Conservation (phyloP, 106 monocot species). For the Dactylorhiza incarnata region DNA sequence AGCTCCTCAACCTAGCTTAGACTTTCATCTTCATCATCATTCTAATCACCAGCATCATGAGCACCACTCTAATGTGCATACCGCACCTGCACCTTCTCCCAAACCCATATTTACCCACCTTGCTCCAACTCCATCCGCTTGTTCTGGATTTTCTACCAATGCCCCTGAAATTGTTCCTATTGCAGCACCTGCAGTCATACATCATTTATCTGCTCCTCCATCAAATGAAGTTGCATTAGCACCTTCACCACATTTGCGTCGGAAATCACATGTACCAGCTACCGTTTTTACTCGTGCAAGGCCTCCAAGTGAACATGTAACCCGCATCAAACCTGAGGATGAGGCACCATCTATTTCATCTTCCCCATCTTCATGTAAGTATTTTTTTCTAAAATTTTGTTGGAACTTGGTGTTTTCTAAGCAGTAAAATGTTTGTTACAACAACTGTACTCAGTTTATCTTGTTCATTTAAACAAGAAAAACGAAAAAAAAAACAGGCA, state of each 20-base stretch:
- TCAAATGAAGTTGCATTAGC: conserved; percentile 22
- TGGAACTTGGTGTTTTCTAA: not conserved
- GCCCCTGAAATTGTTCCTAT: conserved; percentile 19
- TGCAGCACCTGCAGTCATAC: conserved; percentile 14
- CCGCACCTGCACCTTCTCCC: conserved; percentile 31
- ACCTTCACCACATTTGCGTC: conserved; percentile 15
- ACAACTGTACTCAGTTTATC: not conserved
- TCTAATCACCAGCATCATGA: conserved; percentile 47
- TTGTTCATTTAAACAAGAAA: not conserved
- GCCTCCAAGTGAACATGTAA: conserved; percentile 50
- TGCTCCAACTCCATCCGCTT: conserved; percentile 22
- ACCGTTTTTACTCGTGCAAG: conserved; percentile 49
- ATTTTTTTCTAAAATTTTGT: conserved; percentile 6
- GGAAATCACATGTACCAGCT: conserved; percentile 35
- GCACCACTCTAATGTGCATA: conserved; percentile 27
- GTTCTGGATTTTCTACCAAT: conserved; percentile 17
- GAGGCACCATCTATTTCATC: conserved; percentile 24
- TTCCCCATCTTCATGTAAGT: conserved; percentile 68
- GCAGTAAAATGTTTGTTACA: not conserved
- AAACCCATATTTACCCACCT: conserved; percentile 19
- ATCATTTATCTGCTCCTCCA: conserved; percentile 11
- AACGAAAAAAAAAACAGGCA: not conserved
- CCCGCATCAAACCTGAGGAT: conserved; percentile 19
- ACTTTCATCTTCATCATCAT: conserved; percentile 34
- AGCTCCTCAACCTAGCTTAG: conserved; percentile 37